Evolutionary conservation across 2,329 filamentous ascomycete species (phyloP), one percentile per base, ranked within the genome.

Genomic region (Ophiognomonia clavigignenti-juglandacearum): DNA sequence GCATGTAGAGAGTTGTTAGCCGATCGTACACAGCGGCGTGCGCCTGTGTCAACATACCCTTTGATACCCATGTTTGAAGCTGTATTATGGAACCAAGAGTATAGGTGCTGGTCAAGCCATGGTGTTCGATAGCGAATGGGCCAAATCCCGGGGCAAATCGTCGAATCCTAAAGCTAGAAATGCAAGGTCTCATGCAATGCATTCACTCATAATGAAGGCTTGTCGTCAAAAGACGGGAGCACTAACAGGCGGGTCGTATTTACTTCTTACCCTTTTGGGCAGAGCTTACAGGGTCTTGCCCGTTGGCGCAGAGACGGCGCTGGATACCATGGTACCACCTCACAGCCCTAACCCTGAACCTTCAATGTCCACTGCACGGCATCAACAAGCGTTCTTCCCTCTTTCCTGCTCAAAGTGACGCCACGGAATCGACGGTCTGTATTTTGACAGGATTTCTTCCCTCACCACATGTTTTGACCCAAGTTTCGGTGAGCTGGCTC

Each of bases 51-150:
- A 35, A 43, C 45, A 26, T 18, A 82, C 79, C 80, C 80, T 69
- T 80, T 82, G 62, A 85, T 84, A n/a, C 81, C 80, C 81, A 85
- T 84, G 13, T 53, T 55, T 53, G 53, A 37, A 26, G 41, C 14
- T 40, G 11, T 32, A 16, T 37, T 19, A n/a, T 18, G 24, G 14
- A 24, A 35, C 44, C 35, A 43, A 34, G 34, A 14, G 29, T 10
- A n/a, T 37, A 22, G 23, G n/a, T 27, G 32, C 10, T 10, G 16
- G 11, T 50, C 38, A 51, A 31, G 49, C 46, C 45, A 51, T 51
- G 14, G 11, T 32, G 11, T 20, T n/a, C 3, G 14, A 3, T 6
- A 48, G 45, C 34, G 20, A 32, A 18, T 8, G 22, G 1, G 6
- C 11, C 20, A 22, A n/a, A n/a, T 5, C 11, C n/a, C 13, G 32